These are phyloP conservation scores for Aspergillus sp. DNA, from an alignment of 2,329 filamentous ascomycete genomes.

Conservation along the genomic window DNA sequence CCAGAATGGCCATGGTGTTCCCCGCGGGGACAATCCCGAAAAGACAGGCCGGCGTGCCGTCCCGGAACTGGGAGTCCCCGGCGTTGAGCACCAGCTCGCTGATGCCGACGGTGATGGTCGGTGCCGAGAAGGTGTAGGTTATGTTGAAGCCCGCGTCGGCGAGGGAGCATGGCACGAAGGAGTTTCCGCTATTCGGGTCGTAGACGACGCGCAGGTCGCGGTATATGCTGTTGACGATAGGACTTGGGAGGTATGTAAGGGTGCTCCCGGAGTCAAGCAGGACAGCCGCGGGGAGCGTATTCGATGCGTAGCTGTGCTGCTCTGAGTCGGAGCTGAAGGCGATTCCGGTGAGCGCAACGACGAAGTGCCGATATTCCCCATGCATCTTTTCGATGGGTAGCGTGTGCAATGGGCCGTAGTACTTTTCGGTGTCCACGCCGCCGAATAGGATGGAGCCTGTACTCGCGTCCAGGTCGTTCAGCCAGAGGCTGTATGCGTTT, in stretches of 20 bases:
- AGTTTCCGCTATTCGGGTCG: conserved; percentile 43
- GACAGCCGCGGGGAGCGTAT: conserved; percentile 31
- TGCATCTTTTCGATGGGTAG: conserved; percentile 53
- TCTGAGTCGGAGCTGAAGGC: conserved; percentile 23
- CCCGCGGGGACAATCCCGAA: conserved; percentile 44
- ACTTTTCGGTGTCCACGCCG: conserved; percentile 61
- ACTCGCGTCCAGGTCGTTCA: conserved; percentile 60
- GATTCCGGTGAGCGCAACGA: conserved; percentile 59
- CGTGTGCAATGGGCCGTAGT: conserved; percentile 52
- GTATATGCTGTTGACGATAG: conserved; percentile 41
- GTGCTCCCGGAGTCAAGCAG: conserved; percentile 32
- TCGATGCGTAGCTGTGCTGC: conserved; percentile 23
- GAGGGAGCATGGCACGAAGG: conserved; percentile 46
- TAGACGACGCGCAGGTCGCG: conserved; percentile 51
- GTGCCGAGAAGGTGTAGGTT: conserved; percentile 49
- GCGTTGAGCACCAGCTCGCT: conserved; percentile 48
- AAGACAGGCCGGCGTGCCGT: conserved; percentile 30
- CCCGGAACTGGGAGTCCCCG: conserved; percentile 28
- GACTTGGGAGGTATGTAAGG: conserved; percentile 31
- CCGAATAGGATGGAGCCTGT: conserved; percentile 65
- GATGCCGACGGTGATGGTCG: conserved; percentile 46
- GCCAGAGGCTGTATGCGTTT: conserved; percentile 64
- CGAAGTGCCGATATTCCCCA: conserved; percentile 52
- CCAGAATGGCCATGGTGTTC: conserved; percentile 43
- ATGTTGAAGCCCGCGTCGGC: conserved; percentile 42